A percentile compares a stretch with the other conserved stretches of the same genome.
These are phyloP conservation scores for Phytophthora fragariaefolia DNA, from an alignment of 352 stramenopile species.

Conservation along the genomic window DNA sequence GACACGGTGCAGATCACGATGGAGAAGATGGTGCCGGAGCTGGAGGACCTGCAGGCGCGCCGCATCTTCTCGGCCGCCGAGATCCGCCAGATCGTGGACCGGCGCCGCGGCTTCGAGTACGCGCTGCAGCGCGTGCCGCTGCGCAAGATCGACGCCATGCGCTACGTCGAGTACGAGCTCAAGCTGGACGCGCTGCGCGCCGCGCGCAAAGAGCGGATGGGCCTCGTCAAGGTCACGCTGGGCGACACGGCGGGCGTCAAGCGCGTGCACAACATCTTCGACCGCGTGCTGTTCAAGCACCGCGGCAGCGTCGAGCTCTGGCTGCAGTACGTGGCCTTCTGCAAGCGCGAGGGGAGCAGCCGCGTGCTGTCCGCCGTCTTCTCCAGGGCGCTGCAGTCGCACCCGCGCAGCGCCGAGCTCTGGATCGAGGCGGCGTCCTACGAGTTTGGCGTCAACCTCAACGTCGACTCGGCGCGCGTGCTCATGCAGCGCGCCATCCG, in stretches of 20 bases:
- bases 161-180: conserved; percentile 95
- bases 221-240: conserved; percentile 70
- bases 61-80: conserved; percentile 89
- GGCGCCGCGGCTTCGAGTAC: conserved; percentile 93
- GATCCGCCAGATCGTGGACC: conserved; percentile 91
- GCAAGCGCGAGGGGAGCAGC: conserved; percentile 70
- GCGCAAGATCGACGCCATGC: conserved; percentile 92
- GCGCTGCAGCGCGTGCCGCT: conserved; percentile 87
- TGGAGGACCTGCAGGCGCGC: conserved; percentile 91
- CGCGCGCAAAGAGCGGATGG: conserved; percentile 80
- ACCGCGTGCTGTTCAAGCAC: conserved; percentile 89
- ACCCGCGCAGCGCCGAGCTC: conserved; percentile 84
- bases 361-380: conserved; percentile 84
- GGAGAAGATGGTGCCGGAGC: conserved; percentile 95
- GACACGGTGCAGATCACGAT: conserved; percentile 94
- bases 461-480: conserved; percentile 86
- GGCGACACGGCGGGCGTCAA: conserved; percentile 76
- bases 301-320: conserved; percentile 90
- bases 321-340: conserved; percentile 92
- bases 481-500: conserved; percentile 94
- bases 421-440: conserved; percentile 93
- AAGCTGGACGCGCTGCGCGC: conserved; percentile 90
- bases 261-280: conserved; percentile 88
- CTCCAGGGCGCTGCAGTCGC: conserved; percentile 85
- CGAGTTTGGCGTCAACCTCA: conserved; percentile 89